Evolutionary conservation across 305 asterid species (phyloP), one percentile per base, ranked within the genome.

Genomic region (Fraxinus dipetala): DNA sequence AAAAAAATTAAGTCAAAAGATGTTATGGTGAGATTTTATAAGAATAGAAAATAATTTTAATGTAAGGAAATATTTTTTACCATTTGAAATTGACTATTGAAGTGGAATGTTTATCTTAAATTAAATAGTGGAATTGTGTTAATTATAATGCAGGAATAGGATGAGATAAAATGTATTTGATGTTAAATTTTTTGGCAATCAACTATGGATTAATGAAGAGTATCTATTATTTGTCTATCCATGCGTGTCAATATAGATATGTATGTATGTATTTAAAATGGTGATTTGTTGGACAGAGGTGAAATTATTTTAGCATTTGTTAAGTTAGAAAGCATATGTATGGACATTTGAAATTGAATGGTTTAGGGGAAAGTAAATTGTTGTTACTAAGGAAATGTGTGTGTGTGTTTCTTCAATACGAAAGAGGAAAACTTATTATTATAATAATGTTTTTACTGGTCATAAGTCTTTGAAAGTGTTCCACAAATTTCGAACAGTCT

Each of bases 301-400:
- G 1, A 30, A 40, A 16, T 16, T 31, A 13, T 48, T 9, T 31
- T 77, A n/a, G 45, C 32, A 74, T 22, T 81, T 45, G 80, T 16
- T 77, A 14, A 38, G 61, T 14, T 10, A 34, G 48, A 48, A 18
- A 74, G 48, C 34, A 77, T 34, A 18, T 28, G 69, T 1, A 48
- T 54, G 24, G 74, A 63, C 34, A 69, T 83, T 73, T 82, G 85
- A 45, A 84, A 87, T 73, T 26, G 14, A 77, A 65, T 51, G 61
- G 73, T 79, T 83, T 83, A 78, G 87, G 92, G 85, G 83, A 91
- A 91, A 89, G 94, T 89, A 89, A 90, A 87, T 79, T 74, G 92
- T 89, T 90, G 95, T 90, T 93, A 89, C 84, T 87, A 85, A 89
- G 89, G 91, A 86, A 78, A 83, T 85, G 91, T 85, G 86, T 87